Conservation (phyloP, 2,329 filamentous ascomycete species). For the Xylariaceae sp. region DNA sequence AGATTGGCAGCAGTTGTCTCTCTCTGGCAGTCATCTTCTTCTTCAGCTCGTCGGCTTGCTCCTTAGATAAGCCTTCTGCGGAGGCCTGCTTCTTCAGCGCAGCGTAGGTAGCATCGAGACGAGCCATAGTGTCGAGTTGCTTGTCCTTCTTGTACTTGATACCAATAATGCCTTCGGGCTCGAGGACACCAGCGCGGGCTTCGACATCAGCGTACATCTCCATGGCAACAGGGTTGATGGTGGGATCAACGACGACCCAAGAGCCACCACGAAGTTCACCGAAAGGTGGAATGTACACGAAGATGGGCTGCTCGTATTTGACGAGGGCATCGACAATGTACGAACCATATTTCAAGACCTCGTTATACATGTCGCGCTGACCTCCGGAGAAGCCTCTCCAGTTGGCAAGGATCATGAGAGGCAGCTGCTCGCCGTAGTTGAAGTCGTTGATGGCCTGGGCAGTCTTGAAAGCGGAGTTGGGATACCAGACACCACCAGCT, state of each 20-base stretch:
- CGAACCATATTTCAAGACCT: conserved; percentile 98
- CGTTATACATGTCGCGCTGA: conserved; percentile 99
- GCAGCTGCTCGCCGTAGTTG: conserved; percentile 97
- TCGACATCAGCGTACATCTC: conserved; percentile 99
- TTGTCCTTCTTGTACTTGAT: conserved; percentile 99
- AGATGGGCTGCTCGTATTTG: conserved; percentile 98
- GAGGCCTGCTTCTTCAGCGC: conserved; percentile 75
- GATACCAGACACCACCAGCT: conserved; percentile 99
- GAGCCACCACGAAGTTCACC: conserved; percentile 98
- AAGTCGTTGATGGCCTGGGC: conserved; percentile 98
- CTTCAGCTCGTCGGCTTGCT: conserved; percentile 76
- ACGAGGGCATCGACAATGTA: conserved; percentile 98
- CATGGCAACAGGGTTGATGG: conserved; percentile 95
- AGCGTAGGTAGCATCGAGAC: conserved; percentile 79
- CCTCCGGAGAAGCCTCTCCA: conserved; percentile 99
- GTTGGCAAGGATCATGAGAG: conserved; percentile 98
- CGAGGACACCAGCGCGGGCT: conserved; percentile 90
- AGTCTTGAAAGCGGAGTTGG: conserved; percentile 99
- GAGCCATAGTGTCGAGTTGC: conserved; percentile 96
- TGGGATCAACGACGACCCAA: conserved; percentile 98
- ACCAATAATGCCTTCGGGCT: conserved; percentile 95
- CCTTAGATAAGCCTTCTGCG: conserved; percentile 63
- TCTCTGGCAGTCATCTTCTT: conserved; percentile 80
- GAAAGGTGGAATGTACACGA: conserved; percentile 96
- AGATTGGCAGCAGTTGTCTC: conserved; percentile 84